phyloP scores from a whole-genome alignment of 768 basidiomycete genomes.

The Leucocoprinus leucothites region DNA sequence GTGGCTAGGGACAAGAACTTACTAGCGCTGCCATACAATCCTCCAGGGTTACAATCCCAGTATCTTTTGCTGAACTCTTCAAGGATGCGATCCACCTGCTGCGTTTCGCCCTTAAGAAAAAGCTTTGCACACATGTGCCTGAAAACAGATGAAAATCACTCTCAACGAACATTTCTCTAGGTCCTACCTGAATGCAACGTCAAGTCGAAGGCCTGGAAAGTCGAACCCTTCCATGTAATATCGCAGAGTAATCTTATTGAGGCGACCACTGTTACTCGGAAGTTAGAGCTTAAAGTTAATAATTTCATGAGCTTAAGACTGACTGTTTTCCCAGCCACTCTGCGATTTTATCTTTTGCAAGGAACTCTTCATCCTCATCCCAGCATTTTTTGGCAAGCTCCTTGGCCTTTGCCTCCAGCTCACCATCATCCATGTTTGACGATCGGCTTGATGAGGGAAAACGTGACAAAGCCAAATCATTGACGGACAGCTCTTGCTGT shows the following conservation, averaged over 20 bases:
- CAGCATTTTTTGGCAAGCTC: slow-evolving; percentile 78
- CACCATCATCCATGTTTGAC: slow-evolving; percentile 47
- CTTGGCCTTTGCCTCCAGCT: slow-evolving; percentile 62
- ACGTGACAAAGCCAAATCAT: slow-evolving; percentile 44
- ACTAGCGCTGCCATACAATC: slow-evolving; percentile 85
- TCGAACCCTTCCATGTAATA: slow-evolving; percentile 90
- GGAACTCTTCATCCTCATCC: slow-evolving; percentile 81
- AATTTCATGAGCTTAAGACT: slow-evolving; percentile 33
- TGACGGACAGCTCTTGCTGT: slow-evolving; percentile 54
- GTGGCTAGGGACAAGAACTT: slow-evolving; percentile 6
- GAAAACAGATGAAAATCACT: slow-evolving; percentile 6
- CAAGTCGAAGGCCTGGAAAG: slow-evolving; percentile 77
- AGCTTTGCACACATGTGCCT: slow-evolving; percentile 90
- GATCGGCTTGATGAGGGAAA: slow-evolving; percentile 42
- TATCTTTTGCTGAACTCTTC: slow-evolving; percentile 89
- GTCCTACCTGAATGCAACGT: slow-evolving; percentile 82
- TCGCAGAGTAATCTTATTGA: slow-evolving; percentile 73
- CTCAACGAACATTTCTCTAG: background rate
- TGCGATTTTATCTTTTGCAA: slow-evolving; percentile 89
- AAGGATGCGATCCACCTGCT: slow-evolving; percentile 95
- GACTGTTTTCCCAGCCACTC: slow-evolving; percentile 94
- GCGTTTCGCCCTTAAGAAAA: slow-evolving; percentile 93
- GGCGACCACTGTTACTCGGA: slow-evolving; percentile 48
- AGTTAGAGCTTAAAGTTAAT: background rate
- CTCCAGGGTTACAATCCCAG: slow-evolving; percentile 85